Percentiles rank a stretch among this genome's conserved stretches.
These are phyloP conservation scores for Hysterium pulicare DNA, from an alignment of 2,329 filamentous ascomycete species.

Conservation along the genomic window DNA sequence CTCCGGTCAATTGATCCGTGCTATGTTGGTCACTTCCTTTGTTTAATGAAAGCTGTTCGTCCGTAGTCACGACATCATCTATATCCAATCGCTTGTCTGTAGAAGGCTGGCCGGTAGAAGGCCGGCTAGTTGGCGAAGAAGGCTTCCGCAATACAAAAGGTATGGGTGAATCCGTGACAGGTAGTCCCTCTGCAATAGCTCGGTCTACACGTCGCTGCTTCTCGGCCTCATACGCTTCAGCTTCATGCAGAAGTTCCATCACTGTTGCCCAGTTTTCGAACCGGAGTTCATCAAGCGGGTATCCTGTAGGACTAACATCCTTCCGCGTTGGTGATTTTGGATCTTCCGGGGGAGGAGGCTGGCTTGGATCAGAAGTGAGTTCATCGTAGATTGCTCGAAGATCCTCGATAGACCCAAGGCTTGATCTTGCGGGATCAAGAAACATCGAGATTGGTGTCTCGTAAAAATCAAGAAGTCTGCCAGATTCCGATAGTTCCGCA, in stretches of 20 bases:
- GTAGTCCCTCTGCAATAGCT: slow-evolving; percentile 5
- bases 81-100: too few species aligned
- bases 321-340: slow-evolving; percentile 7
- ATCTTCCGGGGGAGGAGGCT: slow-evolving; percentile 19
- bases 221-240: slow-evolving; percentile 23
- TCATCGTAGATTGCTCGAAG: slow-evolving; percentile 44
- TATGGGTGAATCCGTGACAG: background rate
- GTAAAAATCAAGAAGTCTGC: slow-evolving; percentile 33
- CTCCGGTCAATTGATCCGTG: too few species aligned
- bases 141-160: background rate
- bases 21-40: too few species aligned
- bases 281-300: slow-evolving; percentile 44
- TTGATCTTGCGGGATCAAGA: slow-evolving; percentile 22
- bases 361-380: slow-evolving; percentile 39
- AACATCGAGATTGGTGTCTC: slow-evolving; percentile 36
- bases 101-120: too few species aligned
- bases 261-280: slow-evolving; percentile 51
- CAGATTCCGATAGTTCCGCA: slow-evolving; percentile 29
- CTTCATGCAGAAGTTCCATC: slow-evolving; percentile 44
- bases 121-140: too few species aligned
- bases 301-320: slow-evolving; percentile 33
- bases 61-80: too few species aligned
- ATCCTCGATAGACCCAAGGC: slow-evolving; percentile 22
- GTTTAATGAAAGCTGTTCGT: too few species aligned
- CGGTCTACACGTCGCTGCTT: slow-evolving; percentile 7